phyloP scores from a whole-genome alignment of 1,284 basidiomycete genomes.

The Meripilus lineatus region DNA sequence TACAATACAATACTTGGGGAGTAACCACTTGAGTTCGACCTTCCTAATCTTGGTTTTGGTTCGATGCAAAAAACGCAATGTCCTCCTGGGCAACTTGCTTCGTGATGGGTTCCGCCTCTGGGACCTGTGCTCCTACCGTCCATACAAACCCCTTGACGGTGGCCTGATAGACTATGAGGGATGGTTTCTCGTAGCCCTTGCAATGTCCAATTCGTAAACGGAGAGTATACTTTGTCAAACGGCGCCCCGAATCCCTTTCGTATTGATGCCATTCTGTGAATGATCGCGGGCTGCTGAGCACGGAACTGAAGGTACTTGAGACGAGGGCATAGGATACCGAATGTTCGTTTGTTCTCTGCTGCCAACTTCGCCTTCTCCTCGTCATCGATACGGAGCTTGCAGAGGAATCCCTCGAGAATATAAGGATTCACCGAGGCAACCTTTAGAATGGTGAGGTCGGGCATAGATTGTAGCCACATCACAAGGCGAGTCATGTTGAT shows the following conservation, averaged over 20 bases:
- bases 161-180: no score
- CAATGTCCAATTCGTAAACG: constrained; percentile 12
- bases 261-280: constrained; percentile 24
- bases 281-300: constrained; percentile 18
- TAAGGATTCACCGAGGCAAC: constrained; percentile 35
- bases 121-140: no score
- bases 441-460: constrained; percentile 42
- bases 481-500: constrained; percentile 18
- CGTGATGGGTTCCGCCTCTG: no score
- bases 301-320: constrained; percentile 40
- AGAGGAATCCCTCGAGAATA: constrained; percentile 40
- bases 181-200: constrained; percentile 14
- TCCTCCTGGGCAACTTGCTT: neutral
- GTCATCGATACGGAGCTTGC: constrained; percentile 31
- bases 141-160: no score
- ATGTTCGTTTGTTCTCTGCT: no score
- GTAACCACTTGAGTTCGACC: no score
- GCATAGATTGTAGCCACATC: constrained; percentile 49
- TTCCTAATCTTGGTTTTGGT: no score
- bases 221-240: constrained; percentile 31
- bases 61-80: no score
- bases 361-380: constrained; percentile 8
- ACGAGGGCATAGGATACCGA: constrained; percentile 33
- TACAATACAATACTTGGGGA: no score
- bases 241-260: constrained; percentile 27